phyloP scores from a whole-genome alignment of 2,329 filamentous ascomycete species.

The Ceratocystis eucalypticola region DNA sequence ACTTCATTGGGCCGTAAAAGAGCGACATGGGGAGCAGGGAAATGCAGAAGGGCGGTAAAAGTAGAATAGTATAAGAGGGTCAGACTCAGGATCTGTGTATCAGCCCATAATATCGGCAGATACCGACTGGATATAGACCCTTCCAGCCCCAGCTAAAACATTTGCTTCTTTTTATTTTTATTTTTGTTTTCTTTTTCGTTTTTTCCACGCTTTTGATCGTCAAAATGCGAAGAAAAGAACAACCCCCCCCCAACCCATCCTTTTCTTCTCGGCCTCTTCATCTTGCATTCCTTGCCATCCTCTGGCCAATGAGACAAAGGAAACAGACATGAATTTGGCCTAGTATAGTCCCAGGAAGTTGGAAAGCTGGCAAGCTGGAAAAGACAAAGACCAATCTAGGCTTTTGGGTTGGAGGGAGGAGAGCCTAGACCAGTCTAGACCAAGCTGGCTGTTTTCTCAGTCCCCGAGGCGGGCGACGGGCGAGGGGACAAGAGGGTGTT shows the following conservation, averaged over 20 bases:
- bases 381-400: conserved; percentile 10
- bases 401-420: not conserved
- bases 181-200: not conserved
- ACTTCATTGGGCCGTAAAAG: not conserved
- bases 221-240: not conserved
- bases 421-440: conserved; percentile 8
- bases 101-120: not conserved
- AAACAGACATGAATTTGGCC: not conserved
- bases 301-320: not conserved
- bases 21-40: not conserved
- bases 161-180: not conserved
- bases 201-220: not conserved
- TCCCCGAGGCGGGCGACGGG: too few species aligned
- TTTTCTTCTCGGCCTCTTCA: not conserved
- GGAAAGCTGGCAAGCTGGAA: conserved; percentile 6
- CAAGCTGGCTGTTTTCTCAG: not conserved
- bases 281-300: not conserved
- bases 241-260: not conserved
- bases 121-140: conserved; percentile 2
- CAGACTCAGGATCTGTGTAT: not conserved
- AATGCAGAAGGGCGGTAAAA: not conserved
- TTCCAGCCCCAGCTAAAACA: conserved; percentile 5
- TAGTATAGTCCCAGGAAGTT: not conserved
- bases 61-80: not conserved
- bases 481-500: too few species aligned